Conservation (phyloP, 2,329 filamentous ascomycete genomes). For the Pleomassaria siparia region DNA sequence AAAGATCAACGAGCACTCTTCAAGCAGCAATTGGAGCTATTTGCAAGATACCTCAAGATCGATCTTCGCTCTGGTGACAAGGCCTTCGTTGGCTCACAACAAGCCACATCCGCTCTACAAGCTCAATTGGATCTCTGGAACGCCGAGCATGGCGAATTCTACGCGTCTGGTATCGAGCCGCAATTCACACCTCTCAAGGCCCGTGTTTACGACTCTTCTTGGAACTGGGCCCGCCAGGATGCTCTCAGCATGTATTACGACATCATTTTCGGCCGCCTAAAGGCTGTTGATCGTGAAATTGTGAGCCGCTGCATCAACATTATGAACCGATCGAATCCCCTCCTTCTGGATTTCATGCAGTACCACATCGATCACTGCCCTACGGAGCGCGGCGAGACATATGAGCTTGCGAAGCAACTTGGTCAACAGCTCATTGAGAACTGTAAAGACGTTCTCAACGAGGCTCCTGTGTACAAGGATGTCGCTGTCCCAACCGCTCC, state of each 20-base stretch:
- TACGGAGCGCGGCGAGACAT: conserved; percentile 93
- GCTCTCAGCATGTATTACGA: conserved; percentile 99
- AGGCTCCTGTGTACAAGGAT: conserved; percentile 91
- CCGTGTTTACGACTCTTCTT: conserved; percentile 94
- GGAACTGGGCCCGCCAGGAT: conserved; percentile 99
- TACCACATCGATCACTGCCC: conserved; percentile 99
- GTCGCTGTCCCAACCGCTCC: conserved; percentile 90
- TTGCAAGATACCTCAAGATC: conserved; percentile 94
- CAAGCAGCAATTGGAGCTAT: conserved; percentile 96
- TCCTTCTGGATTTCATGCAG: conserved; percentile 97
- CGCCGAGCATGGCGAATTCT: conserved; percentile 93
- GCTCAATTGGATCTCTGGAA: conserved; percentile 94
- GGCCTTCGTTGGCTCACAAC: conserved; percentile 79
- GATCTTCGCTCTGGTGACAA: conserved; percentile 97
- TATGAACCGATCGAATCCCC: conserved; percentile 98
- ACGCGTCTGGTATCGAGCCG: conserved; percentile 90
- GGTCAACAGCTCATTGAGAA: conserved; percentile 94
- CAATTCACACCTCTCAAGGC: conserved; percentile 93
- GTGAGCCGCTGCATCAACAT: conserved; percentile 98
- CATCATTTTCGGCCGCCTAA: conserved; percentile 93
- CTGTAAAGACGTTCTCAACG: conserved; percentile 86
- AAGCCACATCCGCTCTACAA: conserved; percentile 85
- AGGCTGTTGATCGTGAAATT: conserved; percentile 94
- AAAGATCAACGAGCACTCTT: conserved; percentile 95
- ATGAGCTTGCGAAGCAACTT: conserved; percentile 94